These are phyloP conservation scores for Trichomonas vaginalis DNA, from an alignment of 208 protist genomes.

Conservation along the genomic window DNA sequence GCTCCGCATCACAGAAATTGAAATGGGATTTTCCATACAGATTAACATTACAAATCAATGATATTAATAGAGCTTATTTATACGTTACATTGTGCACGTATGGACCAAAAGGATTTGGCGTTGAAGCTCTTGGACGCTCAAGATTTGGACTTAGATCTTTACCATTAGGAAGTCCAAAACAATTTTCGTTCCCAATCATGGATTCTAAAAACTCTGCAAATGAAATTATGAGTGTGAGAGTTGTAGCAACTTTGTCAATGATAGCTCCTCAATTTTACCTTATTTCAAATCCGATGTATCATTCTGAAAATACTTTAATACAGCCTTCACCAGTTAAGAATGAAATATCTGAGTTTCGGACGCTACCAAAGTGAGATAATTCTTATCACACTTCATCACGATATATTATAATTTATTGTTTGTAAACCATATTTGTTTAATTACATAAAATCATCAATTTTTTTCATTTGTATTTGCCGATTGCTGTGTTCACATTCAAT, in stretches of 20 bases:
- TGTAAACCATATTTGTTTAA: no score
- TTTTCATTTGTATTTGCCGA: no score
- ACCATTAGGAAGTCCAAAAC: background rate
- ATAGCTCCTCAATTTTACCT: no score
- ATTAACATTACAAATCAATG: background rate
- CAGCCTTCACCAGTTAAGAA: no score
- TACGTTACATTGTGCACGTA: background rate
- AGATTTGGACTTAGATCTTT: background rate
- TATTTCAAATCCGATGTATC: no score
- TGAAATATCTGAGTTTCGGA: no score
- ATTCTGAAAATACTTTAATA: no score
- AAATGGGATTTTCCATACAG: background rate
- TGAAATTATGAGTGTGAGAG: background rate
- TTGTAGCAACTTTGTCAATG: background rate
- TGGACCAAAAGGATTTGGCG: background rate
- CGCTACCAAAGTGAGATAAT: no score
- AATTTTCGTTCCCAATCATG: background rate
- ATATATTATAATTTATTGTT: no score
- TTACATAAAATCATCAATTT: no score
- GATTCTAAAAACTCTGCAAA: background rate
- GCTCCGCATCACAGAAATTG: background rate
- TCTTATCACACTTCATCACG: no score
- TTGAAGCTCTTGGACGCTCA: background rate
- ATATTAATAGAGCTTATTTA: background rate
- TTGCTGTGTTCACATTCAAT: no score